Percentiles rank a stretch among this genome's conserved stretches.
Evolutionary conservation across 192 early-diverging fungal species (phyloP).

Genomic region (Coemansia sp.): DNA sequence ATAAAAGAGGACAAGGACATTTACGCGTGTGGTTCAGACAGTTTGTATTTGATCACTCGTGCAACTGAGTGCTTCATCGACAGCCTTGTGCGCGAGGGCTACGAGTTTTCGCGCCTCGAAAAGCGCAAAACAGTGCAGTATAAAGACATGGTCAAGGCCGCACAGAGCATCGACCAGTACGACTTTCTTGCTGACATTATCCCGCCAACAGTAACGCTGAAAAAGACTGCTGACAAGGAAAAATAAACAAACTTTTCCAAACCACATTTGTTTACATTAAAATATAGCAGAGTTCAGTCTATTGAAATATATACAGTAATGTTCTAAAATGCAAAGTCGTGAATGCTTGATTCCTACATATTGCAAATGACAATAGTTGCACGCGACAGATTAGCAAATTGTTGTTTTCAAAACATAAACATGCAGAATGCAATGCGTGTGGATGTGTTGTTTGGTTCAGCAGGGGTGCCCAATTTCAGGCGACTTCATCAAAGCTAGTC

Average conservation of each 20-base stretch:
- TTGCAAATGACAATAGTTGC: too few relatives aligned
- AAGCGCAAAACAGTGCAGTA: constrained; percentile 74
- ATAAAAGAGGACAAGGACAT: constrained; percentile 79
- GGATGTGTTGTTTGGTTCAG: constrained; percentile 27
- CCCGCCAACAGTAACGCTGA: constrained; percentile 33
- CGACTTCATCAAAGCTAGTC: constrained; percentile 48
- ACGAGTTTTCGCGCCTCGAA: constrained; percentile 60
- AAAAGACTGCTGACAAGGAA: constrained; percentile 10
- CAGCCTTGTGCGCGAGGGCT: constrained; percentile 63
- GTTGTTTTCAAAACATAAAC: background rate
- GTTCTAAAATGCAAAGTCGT: background rate
- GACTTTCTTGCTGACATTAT: constrained; percentile 50
- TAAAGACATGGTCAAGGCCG: constrained; percentile 66
- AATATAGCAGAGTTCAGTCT: background rate
- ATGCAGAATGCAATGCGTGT: background rate
- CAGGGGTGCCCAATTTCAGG: constrained; percentile 43
- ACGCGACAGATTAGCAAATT: background rate
- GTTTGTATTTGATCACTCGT: constrained; percentile 63
- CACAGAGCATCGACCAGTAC: constrained; percentile 56
- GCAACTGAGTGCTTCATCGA: constrained; percentile 75
- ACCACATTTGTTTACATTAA: too few relatives aligned
- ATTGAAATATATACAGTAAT: background rate
- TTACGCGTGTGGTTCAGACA: constrained; percentile 64
- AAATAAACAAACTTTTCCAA: background rate
- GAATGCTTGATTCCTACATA: too few relatives aligned